A percentile compares a stretch with the other conserved stretches of the same genome.
Conservation (phyloP, 2,329 filamentous ascomycete genomes). For the Fusarium citri region DNA sequence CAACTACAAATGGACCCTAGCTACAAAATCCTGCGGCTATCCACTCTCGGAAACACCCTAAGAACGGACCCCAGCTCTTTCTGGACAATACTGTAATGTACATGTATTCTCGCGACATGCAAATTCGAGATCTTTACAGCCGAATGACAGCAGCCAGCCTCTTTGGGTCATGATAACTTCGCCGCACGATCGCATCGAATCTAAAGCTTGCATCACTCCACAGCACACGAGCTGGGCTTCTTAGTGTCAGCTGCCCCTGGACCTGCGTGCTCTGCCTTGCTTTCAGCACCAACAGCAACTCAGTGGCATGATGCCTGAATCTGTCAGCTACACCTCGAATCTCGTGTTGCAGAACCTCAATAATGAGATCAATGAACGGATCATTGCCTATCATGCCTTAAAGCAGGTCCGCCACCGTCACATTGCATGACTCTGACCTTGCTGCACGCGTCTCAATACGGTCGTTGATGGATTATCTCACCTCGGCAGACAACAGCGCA, state of each 20-base stretch:
- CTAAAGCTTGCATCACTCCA: constrained; percentile 3
- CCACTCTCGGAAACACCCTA: constrained; percentile 26
- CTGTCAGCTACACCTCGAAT: constrained; percentile 29
- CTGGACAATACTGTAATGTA: neutral
- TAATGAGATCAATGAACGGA: constrained; percentile 9
- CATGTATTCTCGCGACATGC: constrained; percentile 4
- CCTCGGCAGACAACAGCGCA: constrained; percentile 22
- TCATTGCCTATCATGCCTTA: constrained; percentile 24
- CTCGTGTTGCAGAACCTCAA: constrained; percentile 27
- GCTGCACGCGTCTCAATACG: constrained; percentile 33
- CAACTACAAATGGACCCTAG: constrained; percentile 16
- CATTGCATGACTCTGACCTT: constrained; percentile 30
- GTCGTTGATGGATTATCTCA: constrained; percentile 7
- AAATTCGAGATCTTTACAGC: constrained; percentile 12
- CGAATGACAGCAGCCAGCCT: constrained; percentile 12
- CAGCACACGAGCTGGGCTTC: constrained; percentile 11
- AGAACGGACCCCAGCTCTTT: constrained; percentile 29
- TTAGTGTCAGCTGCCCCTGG: constrained; percentile 29
- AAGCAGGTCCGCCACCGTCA: constrained; percentile 24
- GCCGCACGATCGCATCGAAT: constrained; percentile 25
- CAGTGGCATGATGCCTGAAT: constrained; percentile 21
- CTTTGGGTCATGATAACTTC: constrained; percentile 17
- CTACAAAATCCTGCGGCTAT: constrained; percentile 20
- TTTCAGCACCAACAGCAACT: constrained; percentile 17
- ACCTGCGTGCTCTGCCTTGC: constrained; percentile 16